phyloP scores from a whole-genome alignment of 257 asterid species.

The Sherardia arvensis region DNA sequence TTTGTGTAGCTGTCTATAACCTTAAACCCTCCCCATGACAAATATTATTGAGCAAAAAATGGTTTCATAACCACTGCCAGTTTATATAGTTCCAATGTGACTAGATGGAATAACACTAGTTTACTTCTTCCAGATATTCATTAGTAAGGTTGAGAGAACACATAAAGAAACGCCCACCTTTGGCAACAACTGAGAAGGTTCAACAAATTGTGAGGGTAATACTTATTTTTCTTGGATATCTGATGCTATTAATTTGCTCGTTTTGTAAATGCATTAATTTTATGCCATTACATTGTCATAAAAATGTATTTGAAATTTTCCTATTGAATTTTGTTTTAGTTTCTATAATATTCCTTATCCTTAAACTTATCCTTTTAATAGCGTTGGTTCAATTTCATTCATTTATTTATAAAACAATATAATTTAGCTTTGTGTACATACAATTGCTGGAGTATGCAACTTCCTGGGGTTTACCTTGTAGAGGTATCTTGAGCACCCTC shows the following conservation, averaged over 20 bases:
- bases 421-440: background rate
- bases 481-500: background rate
- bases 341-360: too few relatives aligned
- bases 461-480: background rate
- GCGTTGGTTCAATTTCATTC: background rate
- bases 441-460: background rate
- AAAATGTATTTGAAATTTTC: background rate
- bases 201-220: conserved; percentile 89
- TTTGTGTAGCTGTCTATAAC: background rate
- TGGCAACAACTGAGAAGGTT: conserved; percentile 90
- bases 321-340: background rate
- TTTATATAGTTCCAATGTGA: background rate
- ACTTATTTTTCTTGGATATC: background rate
- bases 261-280: background rate
- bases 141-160: conserved; percentile 80
- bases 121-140: conserved; percentile 42
- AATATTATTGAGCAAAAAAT: background rate
- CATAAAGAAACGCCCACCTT: conserved; percentile 97
- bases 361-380: background rate
- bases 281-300: background rate
- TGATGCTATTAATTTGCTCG: background rate
- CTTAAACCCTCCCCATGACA: background rate
- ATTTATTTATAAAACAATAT: background rate
- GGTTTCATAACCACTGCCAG: background rate
- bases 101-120: background rate